Percentiles rank a stretch among this genome's conserved stretches.
These are phyloP conservation scores for Pythium insidiosum DNA, from an alignment of 352 stramenopile genomes.

Conservation along the genomic window DNA sequence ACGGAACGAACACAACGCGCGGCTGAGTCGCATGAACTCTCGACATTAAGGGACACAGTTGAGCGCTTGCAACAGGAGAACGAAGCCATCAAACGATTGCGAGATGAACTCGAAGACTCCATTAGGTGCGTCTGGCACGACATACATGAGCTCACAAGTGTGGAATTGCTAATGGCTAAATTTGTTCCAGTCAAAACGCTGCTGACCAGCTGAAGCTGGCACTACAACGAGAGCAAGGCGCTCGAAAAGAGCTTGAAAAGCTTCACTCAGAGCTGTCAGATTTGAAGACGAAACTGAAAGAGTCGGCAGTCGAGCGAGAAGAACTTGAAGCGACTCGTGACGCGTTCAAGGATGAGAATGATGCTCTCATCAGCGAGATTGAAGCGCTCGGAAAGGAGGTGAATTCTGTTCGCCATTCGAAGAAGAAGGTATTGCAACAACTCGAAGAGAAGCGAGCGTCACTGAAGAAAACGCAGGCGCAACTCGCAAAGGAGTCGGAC, in stretches of 20 bases:
- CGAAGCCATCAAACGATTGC: conserved; percentile 24
- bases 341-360: conserved; percentile 63
- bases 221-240: conserved; percentile 22
- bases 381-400: conserved; percentile 55
- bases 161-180: no score
- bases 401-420: conserved; percentile 42
- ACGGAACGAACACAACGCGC: conserved; percentile 19
- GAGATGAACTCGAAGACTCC: no score
- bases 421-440: conserved; percentile 73
- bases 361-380: conserved; percentile 66
- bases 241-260: conserved; percentile 26
- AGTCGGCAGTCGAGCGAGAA: conserved; percentile 27
- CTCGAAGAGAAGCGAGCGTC: conserved; percentile 73
- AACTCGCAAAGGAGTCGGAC: conserved; percentile 59
- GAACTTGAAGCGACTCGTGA: conserved; percentile 40
- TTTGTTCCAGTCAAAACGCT: no score
- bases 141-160: no score
- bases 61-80: conserved; percentile 29
- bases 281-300: conserved; percentile 24
- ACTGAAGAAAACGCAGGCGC: conserved; percentile 62
- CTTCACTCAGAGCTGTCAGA: conserved; percentile 17
- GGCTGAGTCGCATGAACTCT: no score
- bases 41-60: no score
- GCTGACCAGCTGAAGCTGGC: conserved; percentile 20
- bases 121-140: no score